Base-by-base conservation (phyloP, 805 yeast genomes). In the Kurtzmaniella fragi region DNA sequence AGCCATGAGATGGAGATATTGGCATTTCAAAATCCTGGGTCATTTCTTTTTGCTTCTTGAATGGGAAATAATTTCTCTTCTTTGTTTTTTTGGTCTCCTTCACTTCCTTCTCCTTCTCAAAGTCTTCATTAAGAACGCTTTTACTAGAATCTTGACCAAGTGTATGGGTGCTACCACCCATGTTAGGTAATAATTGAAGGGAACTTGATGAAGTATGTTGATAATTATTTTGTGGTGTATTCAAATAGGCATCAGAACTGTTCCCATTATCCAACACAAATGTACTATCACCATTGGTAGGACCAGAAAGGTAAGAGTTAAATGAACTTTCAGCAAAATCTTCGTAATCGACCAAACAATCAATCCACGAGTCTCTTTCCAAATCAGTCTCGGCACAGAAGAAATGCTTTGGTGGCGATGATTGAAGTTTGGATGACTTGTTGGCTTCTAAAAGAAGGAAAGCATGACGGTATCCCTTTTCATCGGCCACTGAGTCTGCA, bases 341-440 rank as follows among this genome's bases (percentile, higher is more conserved):
- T 20, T 57, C 55, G 35, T 53, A 57, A 36, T 65, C 69, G 10
- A 69, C 56, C 50, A 69, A 56, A 1, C 57, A 47, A 16, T 74
- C 70, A 7, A 84, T 75, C 93, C 95, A 85, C 8, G 64, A 64
- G 50, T 83, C 90, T 41, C 91, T 71, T 52, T 88, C 95, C 20
- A 69, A 73, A 33, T 83, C 83, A 7, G 83, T 78, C 55, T 89
- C 95, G 2, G 93, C 83, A 58, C 95, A 86, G 38, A 88, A 73
- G 37, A 77, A 72, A 50, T 82, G 86, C 46, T 72, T 79, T 1
- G 76, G 74, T 23, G 46, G 64, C 40, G 69, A 48, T 40, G 52
- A 40, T 31, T 66, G 46, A 41, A 62, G 42, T 48, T 63, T 52
- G 36, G 51, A 49, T 33, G 59, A 46, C 37, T 62, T 69, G 36